Evolutionary conservation across 352 stramenopile species (phyloP).

Genomic region (Aphanomyces astaci): DNA sequence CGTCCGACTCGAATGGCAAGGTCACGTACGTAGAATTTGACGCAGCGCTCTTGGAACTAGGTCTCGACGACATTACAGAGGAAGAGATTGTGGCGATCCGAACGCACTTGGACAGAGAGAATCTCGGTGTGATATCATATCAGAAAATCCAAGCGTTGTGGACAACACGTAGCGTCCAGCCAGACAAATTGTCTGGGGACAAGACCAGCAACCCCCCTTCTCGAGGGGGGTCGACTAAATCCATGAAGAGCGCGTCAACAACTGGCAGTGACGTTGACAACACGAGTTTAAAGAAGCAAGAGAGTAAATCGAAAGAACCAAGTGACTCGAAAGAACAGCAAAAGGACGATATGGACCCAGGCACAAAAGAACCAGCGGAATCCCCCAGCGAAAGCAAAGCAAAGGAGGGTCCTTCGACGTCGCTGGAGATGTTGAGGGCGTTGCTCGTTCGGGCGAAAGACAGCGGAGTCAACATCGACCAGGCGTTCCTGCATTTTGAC

Average conservation of each 20-base stretch:
- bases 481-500: conserved; percentile 27
- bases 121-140: conserved; percentile 6
- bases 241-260: not conserved
- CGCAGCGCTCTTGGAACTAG: not conserved
- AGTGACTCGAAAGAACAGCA: no score
- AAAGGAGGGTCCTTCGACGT: no score
- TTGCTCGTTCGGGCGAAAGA: conserved; percentile 21
- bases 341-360: no score
- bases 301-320: not conserved
- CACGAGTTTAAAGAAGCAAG: not conserved
- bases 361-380: no score
- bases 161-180: not conserved
- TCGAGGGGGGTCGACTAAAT: not conserved
- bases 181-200: no score
- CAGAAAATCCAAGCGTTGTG: not conserved
- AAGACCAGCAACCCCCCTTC: not conserved
- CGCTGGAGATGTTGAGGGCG: conserved; percentile 4
- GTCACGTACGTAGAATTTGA: conserved; percentile 19
- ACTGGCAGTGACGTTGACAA: not conserved
- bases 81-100: not conserved
- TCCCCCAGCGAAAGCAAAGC: no score
- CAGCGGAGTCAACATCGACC: conserved; percentile 23
- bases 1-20: conserved; percentile 28
- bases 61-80: not conserved
- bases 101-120: conserved; percentile 13